These are phyloP conservation scores for Carnegiea gigantea DNA, from an alignment of 179 eudicot species.

Conservation along the genomic window DNA sequence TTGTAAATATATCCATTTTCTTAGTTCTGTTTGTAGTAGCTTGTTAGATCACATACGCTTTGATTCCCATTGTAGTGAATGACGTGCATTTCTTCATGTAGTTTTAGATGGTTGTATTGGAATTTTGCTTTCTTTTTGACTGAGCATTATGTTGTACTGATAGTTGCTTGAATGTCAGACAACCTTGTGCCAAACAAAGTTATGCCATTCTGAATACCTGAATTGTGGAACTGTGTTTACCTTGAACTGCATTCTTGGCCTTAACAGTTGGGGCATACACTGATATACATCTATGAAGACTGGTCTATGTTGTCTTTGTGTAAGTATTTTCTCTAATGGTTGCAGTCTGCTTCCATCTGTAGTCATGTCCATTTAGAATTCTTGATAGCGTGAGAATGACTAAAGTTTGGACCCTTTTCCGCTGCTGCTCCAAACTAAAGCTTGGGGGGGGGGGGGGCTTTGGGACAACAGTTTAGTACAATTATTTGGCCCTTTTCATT, in stretches of 20 bases:
- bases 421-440: background rate
- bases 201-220: background rate
- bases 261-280: background rate
- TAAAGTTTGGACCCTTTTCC: too few species aligned
- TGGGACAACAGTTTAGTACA: background rate
- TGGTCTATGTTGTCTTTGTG: background rate
- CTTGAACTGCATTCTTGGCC: background rate
- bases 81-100: constrained; percentile 20
- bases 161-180: background rate
- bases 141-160: background rate
- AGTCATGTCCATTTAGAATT: too few species aligned
- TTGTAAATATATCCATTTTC: constrained; percentile 21
- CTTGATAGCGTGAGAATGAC: background rate
- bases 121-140: background rate
- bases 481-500: background rate
- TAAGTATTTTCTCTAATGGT: too few species aligned
- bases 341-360: too few species aligned
- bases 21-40: constrained; percentile 29
- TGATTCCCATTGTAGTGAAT: constrained; percentile 17
- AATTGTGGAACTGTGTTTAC: background rate
- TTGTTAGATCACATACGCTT: constrained; percentile 23
- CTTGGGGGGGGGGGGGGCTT: background rate
- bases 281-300: background rate
- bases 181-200: background rate
- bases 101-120: constrained; percentile 6